These are phyloP conservation scores for Phlyctochytrium arcticum DNA, from an alignment of 192 early-diverging fungal species.

Conservation along the genomic window DNA sequence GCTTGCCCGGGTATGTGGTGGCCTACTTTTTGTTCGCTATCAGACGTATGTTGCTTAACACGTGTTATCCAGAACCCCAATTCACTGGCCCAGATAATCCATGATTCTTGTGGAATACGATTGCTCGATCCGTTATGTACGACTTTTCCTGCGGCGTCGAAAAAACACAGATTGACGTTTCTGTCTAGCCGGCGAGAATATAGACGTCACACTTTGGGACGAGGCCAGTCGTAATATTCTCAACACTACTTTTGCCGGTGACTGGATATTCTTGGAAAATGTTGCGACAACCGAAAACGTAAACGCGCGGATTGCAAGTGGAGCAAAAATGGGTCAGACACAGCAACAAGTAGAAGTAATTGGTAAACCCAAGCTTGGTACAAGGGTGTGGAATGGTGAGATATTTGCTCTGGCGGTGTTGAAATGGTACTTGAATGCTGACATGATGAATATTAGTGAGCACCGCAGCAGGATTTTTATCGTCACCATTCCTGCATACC, in stretches of 20 bases:
- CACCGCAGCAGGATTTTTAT: not conserved
- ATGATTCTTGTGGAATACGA: not conserved
- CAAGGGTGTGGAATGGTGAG: slow-evolving; percentile 9
- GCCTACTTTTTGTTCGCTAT: not conserved
- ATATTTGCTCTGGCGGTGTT: not conserved
- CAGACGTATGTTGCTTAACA: not conserved
- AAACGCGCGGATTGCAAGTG: not conserved
- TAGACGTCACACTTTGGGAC: slow-evolving; percentile 14
- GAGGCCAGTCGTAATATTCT: not conserved
- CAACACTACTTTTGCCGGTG: not conserved
- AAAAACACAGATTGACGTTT: not conserved
- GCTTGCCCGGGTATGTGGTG: slow-evolving; percentile 3
- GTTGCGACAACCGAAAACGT: not conserved
- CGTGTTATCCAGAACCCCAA: not conserved
- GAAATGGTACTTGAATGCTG: not conserved
- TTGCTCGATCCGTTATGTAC: not conserved
- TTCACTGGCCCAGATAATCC: not conserved
- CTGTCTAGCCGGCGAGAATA: not conserved
- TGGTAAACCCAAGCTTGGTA: not conserved
- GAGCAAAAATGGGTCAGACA: too few relatives aligned
- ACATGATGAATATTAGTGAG: not conserved
- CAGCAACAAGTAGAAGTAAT: slow-evolving; percentile 2
- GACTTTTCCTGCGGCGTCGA: not conserved
- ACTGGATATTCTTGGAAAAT: slow-evolving; percentile 4
- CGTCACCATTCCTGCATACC: not conserved